Base-by-base conservation (phyloP, 805 yeast genomes). In the Scheffersomyces stipitis region DNA sequence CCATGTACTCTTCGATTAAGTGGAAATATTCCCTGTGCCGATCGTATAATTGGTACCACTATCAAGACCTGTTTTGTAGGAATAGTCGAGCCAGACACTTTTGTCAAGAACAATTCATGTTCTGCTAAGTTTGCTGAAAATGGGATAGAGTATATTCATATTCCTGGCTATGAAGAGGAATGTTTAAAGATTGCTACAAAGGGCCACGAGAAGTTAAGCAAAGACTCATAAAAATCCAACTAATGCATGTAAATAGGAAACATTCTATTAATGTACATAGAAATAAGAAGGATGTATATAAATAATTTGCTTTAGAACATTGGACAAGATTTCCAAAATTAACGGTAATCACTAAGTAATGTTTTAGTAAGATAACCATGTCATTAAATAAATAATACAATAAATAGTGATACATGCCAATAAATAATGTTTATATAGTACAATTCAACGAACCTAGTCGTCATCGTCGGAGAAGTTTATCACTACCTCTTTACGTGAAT, bases 1-100 rank as follows among this genome's bases (percentile, higher is more conserved):
- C 99, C 99, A 1, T 93, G 99, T 56, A 81, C 95, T 4, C 75
- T 77, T 38, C 71, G 99, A 36, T 66, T 91, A 23, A 88, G 96
- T 54, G 98, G 98, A 0, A 90, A 91, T 48, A 51, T 71, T 34
- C 96, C 99, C 0, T 93, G 99, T 61, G 81, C 80, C 2, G 89
- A 89, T 42, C 72, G 98, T 18, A 80, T 93, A 5, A 52, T 90
- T 33, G 71, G 64, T 3, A 58, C 78, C 0, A 47, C 53, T 5
- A 82, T 91, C 42, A 71, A 68, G 15, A 78, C 93, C 0, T 90
- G 90, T 17, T 88, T 84, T 64, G 96, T 91, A 4, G 99, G 98
- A 1, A 93, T 89, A 1, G 56, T 81, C 44, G 99, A 93, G 60
- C 99, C 99, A 0, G 83, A 79, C 23, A 86, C 84, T 1, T 93